Conservation (phyloP, 768 basidiomycete genomes). For the Suillus bovinus region DNA sequence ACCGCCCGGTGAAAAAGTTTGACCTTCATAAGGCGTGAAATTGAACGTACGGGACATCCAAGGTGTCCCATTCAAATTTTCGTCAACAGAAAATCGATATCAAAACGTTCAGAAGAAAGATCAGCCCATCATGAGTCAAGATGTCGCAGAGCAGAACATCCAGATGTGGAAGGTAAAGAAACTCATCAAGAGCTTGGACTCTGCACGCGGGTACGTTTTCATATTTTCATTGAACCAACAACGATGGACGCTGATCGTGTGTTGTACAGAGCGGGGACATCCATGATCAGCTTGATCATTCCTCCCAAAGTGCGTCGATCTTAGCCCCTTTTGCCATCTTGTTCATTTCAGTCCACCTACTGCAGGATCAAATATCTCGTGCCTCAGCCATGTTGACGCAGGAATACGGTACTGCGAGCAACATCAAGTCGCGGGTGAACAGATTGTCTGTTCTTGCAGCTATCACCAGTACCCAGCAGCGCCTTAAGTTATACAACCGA, state of each 20-base stretch:
- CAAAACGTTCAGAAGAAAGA: conserved; percentile 12
- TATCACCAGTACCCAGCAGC: conserved; percentile 97
- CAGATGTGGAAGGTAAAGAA: conserved; percentile 99
- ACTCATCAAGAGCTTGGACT: conserved; percentile 96
- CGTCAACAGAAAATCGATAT: conserved; percentile 13
- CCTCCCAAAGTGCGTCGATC: conserved; percentile 76
- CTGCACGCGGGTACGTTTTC: conserved; percentile 52
- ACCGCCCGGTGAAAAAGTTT: conserved; percentile 7
- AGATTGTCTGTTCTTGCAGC: conserved; percentile 96
- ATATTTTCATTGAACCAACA: conserved; percentile 7
- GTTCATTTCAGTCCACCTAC: conserved; percentile 10
- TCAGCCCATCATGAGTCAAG: conserved; percentile 71
- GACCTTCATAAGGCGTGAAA: not conserved
- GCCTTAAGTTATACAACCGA: conserved; percentile 94
- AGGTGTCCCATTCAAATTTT: conserved; percentile 14
- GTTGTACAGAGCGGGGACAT: conserved; percentile 79
- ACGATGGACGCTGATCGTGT: conserved; percentile 23
- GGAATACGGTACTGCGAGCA: conserved; percentile 98
- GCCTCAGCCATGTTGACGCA: conserved; percentile 96
- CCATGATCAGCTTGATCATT: conserved; percentile 98
- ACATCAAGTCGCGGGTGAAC: conserved; percentile 99
- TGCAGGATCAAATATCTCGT: conserved; percentile 90
- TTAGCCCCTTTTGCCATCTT: conserved; percentile 4
- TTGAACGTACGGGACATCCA: conserved; percentile 1
- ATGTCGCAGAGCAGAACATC: conserved; percentile 90